These are phyloP conservation scores for Eutrema heterophyllum DNA, from an alignment of 345 rosid species.

Conservation along the genomic window DNA sequence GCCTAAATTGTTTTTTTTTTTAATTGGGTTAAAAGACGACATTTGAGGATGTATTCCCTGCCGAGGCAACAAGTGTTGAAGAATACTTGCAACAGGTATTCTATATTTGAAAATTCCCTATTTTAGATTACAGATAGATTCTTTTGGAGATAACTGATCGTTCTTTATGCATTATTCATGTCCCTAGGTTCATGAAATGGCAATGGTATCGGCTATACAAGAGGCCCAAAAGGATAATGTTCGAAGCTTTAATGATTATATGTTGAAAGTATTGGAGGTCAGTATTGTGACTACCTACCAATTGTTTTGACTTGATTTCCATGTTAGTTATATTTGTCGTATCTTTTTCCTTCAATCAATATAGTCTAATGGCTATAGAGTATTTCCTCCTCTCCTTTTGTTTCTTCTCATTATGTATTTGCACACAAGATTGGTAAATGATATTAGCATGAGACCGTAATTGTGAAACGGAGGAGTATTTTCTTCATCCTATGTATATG, in stretches of 20 bases:
- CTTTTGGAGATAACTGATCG: neutral
- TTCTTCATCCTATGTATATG: neutral
- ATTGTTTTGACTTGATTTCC: neutral
- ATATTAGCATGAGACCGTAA: neutral
- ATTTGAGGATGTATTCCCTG: constrained; percentile 90
- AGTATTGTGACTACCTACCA: constrained; percentile 2
- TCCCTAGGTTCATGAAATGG: constrained; percentile 78
- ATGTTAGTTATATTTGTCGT: neutral
- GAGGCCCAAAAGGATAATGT: constrained; percentile 86
- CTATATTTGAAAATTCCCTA: neutral
- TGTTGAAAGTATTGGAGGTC: constrained; percentile 89
- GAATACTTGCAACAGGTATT: constrained; percentile 80
- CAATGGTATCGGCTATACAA: constrained; percentile 84
- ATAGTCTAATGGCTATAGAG: neutral
- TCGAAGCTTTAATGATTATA: constrained; percentile 74
- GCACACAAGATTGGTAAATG: neutral
- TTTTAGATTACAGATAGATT: neutral
- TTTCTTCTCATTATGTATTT: neutral
- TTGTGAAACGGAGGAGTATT: neutral
- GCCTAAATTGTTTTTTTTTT: neutral
- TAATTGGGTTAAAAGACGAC: constrained; percentile 43
- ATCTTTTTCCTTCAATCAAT: neutral
- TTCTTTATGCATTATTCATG: neutral
- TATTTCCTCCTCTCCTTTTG: neutral
- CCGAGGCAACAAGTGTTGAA: constrained; percentile 79